Evolutionary conservation across 441 rosid genomes (phyloP), one percentile per base, ranked within the genome.

Genomic region (Populus hybrid): DNA sequence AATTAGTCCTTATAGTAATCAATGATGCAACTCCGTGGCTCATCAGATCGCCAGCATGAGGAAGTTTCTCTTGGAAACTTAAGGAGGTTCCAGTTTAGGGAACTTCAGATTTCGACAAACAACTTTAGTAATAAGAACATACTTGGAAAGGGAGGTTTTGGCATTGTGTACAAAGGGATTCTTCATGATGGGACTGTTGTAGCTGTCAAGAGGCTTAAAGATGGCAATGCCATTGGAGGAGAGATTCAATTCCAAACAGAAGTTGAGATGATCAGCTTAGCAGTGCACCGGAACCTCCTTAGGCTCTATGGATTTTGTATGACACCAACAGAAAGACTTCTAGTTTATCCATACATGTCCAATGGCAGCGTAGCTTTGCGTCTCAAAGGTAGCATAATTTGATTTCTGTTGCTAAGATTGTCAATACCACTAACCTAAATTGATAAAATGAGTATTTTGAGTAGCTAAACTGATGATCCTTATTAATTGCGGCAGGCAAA

Each of bases 251-350:
- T 95, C 88, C 98, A 93, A 82, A 95, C 99, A 2, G 99, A 95
- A 84, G 94, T 95, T 64, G 98, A 95, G 87, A 92, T 95, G 96
- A 95, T 95, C 84, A 93, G 98, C 89, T 84, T 95, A 80, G 99
- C 99, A 1, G 98, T 95, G 61, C 99, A 93, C 53, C 88, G 99
- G 11, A 95, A 93, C 84, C 94, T 95, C 79, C 97, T 93, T 46
- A 85, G 96, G 76, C 87, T 95, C 26, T 89, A 88, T 28, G 99
- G 99, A 18, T 93, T 93, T 74, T 92, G 95, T 72, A 89, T 93
- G 83, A 89, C 99, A 28, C 84, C 91, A 63, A 78, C 91, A 16
- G 99, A 95, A 82, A 90, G 91, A 86, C 92, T 95, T 75, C 92
- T 95, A 50, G 95, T 95, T 75, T 95, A 95, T 64, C 97, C 98